A percentile compares a stretch with the other conserved stretches of the same genome.
phyloP scores from a whole-genome alignment of 805 yeast genomes.

The Yarrowia sp. region DNA sequence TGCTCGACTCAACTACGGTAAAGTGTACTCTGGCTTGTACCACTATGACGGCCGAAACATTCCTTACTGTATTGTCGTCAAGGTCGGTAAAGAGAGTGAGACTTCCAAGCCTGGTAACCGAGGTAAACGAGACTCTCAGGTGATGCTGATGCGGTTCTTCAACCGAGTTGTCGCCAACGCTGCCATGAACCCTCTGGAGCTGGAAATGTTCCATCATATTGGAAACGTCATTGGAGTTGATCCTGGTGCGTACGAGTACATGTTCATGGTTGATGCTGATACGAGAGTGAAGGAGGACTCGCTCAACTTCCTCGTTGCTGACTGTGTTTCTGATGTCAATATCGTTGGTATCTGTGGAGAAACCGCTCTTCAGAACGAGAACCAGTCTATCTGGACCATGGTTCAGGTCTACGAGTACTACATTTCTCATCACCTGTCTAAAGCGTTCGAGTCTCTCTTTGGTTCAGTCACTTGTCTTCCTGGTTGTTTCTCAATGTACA shows the following conservation, averaged over 20 bases:
- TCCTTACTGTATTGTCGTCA: slow-evolving; percentile 55
- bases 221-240: slow-evolving; percentile 58
- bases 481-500: slow-evolving; percentile 60
- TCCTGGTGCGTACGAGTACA: slow-evolving; percentile 54
- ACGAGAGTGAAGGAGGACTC: slow-evolving; percentile 56
- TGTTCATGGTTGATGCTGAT: slow-evolving; percentile 62
- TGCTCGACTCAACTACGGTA: slow-evolving; percentile 62
- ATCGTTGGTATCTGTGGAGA: slow-evolving; percentile 64
- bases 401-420: slow-evolving; percentile 65
- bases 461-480: slow-evolving; percentile 67
- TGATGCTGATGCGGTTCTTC: slow-evolving; percentile 55
- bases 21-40: slow-evolving; percentile 59
- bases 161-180: slow-evolving; percentile 59
- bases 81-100: slow-evolving; percentile 61
- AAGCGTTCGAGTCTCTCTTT: slow-evolving; percentile 60
- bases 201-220: slow-evolving; percentile 52
- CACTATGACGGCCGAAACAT: slow-evolving; percentile 56
- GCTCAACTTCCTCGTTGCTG: slow-evolving; percentile 53
- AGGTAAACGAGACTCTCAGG: slow-evolving; percentile 65
- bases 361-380: slow-evolving; percentile 55
- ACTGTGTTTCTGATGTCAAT: slow-evolving; percentile 53
- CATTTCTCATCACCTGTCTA: slow-evolving; percentile 62
- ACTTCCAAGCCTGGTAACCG: slow-evolving; percentile 57
- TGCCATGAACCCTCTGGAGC: slow-evolving; percentile 59
- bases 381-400: slow-evolving; percentile 53